Percentiles rank a stretch among this genome's conserved stretches.
Evolutionary conservation across 1,284 basidiomycete species (phyloP).

Genomic region (Jaminaea rosea): DNA sequence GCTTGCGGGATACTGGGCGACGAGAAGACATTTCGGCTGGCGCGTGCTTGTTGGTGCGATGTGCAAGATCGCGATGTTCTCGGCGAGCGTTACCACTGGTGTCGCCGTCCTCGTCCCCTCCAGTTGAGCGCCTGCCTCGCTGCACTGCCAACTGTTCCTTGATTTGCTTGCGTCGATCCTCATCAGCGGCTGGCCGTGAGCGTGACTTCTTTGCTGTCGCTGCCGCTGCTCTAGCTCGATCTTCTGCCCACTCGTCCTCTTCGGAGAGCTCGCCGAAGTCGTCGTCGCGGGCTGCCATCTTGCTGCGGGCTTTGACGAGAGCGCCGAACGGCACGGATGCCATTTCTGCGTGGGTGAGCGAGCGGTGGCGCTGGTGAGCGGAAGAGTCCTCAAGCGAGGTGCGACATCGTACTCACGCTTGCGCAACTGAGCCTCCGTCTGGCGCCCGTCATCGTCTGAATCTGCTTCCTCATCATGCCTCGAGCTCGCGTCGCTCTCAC

Average conservation of each 20-base stretch:
- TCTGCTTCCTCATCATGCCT: constrained; percentile 6
- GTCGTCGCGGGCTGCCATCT: constrained; percentile 25
- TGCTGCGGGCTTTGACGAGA: constrained; percentile 59
- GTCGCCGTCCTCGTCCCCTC: constrained; percentile 3
- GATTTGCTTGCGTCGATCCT: constrained; percentile 14
- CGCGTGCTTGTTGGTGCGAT: background rate
- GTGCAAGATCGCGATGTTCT: constrained; percentile 1
- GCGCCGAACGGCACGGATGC: constrained; percentile 47
- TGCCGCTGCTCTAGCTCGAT: constrained; percentile 7
- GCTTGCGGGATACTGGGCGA: constrained; percentile 67
- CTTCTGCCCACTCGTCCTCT: constrained; percentile 28
- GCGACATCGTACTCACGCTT: background rate
- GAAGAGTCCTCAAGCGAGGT: background rate
- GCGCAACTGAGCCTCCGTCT: constrained; percentile 5
- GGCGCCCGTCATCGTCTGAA: background rate
- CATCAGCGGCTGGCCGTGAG: constrained; percentile 3
- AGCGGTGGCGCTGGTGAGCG: background rate
- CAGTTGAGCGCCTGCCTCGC: constrained; percentile 3
- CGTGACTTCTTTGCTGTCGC: constrained; percentile 1
- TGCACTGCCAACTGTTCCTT: constrained; percentile 16
- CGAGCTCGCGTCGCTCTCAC: constrained; percentile 13
- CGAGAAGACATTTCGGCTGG: constrained; percentile 79
- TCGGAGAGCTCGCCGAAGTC: constrained; percentile 18
- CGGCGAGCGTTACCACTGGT: constrained; percentile 4
- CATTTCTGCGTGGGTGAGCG: background rate